Evolutionary conservation across 2,329 filamentous ascomycete species (phyloP), one percentile per base, ranked within the genome.

Genomic region (Onygena corvina): DNA sequence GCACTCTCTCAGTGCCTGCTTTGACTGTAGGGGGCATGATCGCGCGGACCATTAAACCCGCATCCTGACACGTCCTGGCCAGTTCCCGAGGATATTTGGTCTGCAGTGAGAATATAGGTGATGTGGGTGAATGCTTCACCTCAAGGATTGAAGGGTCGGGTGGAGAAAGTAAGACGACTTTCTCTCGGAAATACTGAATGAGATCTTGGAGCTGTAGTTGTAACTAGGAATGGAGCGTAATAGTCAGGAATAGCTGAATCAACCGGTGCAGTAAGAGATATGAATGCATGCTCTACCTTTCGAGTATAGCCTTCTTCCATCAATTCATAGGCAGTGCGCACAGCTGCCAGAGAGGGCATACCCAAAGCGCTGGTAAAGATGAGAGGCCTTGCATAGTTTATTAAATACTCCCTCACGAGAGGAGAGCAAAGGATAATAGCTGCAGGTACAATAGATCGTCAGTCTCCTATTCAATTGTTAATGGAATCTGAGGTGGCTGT

Each of bases 331-430:
- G 73, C 71, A 0, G 75, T 70, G 35, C 71, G 67, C 47, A 84
- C 80, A 11, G 74, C 74, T 0, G 75, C 75, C 1, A 84, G 69
- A 1, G 74, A 71, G 0, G 81, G 76, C 34, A 78, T 77, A 0
- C 78, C 74, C 66, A 84, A 73, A 25, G 81, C 80, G 0, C 83
- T 86, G 0, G 83, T 86, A 61, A 86, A 88, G 49, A 87, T 86
- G 35, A 87, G 66, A 1, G 76, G 80, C n/a, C 83, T 76, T 0
- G 83, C 82, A 58, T 87, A 87, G 59, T 88, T 87, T 63, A 86
- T 75, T 47, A 87, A 69, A 54, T 86, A 86, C 1, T 76, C 66
- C 20, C 80, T 70, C 0, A 79, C 76, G 0, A 74, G 64, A 0
- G 72, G 62, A 1, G 78, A 77, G 59, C 80, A 84, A 0, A 87